These are phyloP conservation scores for Trypanosoma conorhini DNA, from an alignment of 208 protist genomes.

Conservation along the genomic window DNA sequence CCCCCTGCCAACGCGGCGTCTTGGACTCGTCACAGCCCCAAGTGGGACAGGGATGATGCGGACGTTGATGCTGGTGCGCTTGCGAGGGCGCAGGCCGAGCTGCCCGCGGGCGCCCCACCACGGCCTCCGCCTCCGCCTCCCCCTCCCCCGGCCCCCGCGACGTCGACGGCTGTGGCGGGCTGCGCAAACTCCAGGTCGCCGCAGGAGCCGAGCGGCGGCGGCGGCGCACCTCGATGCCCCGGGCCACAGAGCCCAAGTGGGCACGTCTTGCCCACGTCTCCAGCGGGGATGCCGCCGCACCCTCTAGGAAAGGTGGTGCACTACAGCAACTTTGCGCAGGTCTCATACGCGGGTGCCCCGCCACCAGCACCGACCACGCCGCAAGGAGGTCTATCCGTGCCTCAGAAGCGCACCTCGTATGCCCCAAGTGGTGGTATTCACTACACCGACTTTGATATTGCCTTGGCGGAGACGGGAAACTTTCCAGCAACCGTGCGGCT, in stretches of 20 bases:
- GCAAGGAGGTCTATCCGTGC: background rate
- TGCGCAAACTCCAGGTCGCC: constrained; percentile 16
- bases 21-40: too few species aligned
- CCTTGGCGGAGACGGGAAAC: background rate
- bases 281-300: background rate
- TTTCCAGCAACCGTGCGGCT: background rate
- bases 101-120: background rate
- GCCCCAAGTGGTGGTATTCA: constrained; percentile 10
- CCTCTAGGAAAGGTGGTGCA: background rate
- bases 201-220: background rate
- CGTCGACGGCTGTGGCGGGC: background rate
- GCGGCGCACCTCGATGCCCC: background rate
- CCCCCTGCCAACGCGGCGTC: too few species aligned
- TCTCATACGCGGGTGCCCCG: background rate
- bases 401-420: constrained; percentile 10
- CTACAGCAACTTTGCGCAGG: constrained; percentile 15
- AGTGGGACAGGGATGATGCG: too few species aligned
- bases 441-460: constrained; percentile 25
- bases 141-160: background rate
- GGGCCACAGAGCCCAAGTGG: background rate
- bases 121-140: background rate
- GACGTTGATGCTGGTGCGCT: too few species aligned
- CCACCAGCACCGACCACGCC: background rate
- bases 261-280: background rate
- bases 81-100: too few species aligned